Base-by-base conservation (phyloP, 306 rosid species). In the Carpinus fangiana region DNA sequence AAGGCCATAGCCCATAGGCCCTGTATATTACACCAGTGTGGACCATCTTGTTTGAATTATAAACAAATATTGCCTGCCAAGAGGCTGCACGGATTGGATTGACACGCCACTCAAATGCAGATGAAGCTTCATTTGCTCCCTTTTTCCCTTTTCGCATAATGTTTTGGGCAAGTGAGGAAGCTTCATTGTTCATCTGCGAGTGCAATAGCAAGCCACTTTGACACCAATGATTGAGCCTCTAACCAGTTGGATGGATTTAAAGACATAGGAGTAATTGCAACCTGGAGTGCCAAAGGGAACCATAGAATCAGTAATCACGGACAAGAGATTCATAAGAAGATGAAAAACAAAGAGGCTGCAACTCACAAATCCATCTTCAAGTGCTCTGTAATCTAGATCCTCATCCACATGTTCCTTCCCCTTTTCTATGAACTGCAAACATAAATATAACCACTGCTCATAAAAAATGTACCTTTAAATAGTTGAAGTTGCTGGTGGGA, bases 331-430 rank as follows among this genome's bases (percentile, higher is more conserved):
- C 16, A 31, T n/a, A 41, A 36, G 20, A 72, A 55, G 14, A 73
- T 38, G 36, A 13, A 10, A 56, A 36, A 72, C 73, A 73, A 61
- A 56, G 50, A 75, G 57, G 46, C 36, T 62, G 4, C n/a, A 47
- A 82, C 92, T 86, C 83, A 89, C 92, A 81, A 82, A 86, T 82
- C 90, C 92, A 21, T 86, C 85, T 70, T 84, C 83, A 84, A 89
- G 81, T 55, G 84, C 86, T 69, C 60, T 73, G 51, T 73, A 55
- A 73, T 89, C 92, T 43, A 28, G 76, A 78, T 86, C 82, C 70
- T 84, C 86, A 51, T 84, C 87, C 46, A 52, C 67, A 73, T 73
- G 59, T 48, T 84, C 74, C 77, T 51, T 78, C 61, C 31, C 73
- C 82, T 84, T 83, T 56, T 80, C 84, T 45, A 47, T 31, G 2